Conservation (phyloP, 768 basidiomycete species). For the Collybiopsis confluens region DNA sequence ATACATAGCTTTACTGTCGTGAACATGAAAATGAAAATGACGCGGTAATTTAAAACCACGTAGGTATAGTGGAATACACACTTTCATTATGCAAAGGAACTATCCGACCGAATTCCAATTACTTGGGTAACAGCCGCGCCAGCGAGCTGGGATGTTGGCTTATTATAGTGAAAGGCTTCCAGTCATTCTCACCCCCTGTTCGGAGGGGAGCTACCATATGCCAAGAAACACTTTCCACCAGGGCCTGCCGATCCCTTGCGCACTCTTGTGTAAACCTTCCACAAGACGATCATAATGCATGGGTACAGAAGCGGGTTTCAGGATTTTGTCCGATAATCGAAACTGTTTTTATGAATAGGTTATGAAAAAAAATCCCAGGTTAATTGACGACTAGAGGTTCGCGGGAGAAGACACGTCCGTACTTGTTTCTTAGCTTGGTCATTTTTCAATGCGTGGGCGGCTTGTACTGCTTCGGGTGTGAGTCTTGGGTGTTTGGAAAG, state of each 20-base stretch:
- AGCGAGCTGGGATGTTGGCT: too few relatives aligned
- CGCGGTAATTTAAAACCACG: too few relatives aligned
- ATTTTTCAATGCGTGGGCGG: conserved; percentile 50
- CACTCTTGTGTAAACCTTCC: conserved; percentile 72
- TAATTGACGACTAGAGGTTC: conserved; percentile 14
- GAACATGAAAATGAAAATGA: too few relatives aligned
- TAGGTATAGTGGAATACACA: too few relatives aligned
- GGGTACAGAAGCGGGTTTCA: conserved; percentile 69
- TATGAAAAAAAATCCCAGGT: conserved; percentile 15
- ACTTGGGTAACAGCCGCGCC: too few relatives aligned
- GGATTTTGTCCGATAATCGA: conserved; percentile 55
- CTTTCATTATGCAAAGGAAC: background rate
- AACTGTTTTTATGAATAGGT: conserved; percentile 42
- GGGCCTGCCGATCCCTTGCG: conserved; percentile 70
- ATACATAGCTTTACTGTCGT: too few relatives aligned
- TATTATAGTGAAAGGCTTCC: too few relatives aligned
- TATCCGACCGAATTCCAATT: background rate
- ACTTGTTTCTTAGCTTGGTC: conserved; percentile 61
- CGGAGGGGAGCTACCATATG: conserved; percentile 69
- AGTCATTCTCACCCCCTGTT: too few relatives aligned
- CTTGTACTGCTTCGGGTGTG: conserved; percentile 54
- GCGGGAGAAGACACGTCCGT: conserved; percentile 34
- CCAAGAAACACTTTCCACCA: conserved; percentile 85
- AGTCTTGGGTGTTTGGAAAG: conserved; percentile 68
- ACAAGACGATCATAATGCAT: conserved; percentile 68